Evolutionary conservation across 306 rosid species (phyloP), one percentile per base, ranked within the genome.

Genomic region (Ochetophila trinervis): DNA sequence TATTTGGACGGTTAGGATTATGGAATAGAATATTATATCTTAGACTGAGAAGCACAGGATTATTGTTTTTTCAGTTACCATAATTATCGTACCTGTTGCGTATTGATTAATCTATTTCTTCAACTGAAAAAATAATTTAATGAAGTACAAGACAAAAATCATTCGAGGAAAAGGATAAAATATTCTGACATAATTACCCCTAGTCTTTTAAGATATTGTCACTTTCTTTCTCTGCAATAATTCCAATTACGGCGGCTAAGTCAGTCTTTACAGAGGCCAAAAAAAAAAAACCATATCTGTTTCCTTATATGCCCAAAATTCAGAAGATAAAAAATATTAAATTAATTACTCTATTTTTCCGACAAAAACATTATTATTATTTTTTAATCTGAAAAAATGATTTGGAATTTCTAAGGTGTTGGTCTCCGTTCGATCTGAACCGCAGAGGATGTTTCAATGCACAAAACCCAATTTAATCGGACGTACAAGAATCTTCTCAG

Each of bases 401-500:
- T 7, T 40, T 40, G 45, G 45, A 27, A 27, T 27, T 27, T 2
- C 32, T 35, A 12, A 19, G 75, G 54, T 20, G 48, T 53, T 10
- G 4, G 49, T 7, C 22, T 64, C 71, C 7, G 34, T 44, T 37
- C 65, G 12, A 51, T 72, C 66, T 10, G 14, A 42, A 37, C 73
- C 76, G 27, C 18, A 7, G 8, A 13, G 47, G 18, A 53, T 60
- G 6, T 48, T 61, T 19, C 48, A 16, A 45, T 58, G 62, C 51
- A 32, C 66, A 64, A 45, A 60, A 30, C 66, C 59, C 57, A 36
- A 17, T 23, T 20, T 19, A 22, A 10, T 16, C 21, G 12, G 23
- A 53, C 50, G 52, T n/a, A 54, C 63, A 63, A n/a, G 74, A 74
- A 74, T 67, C 76, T 49, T 55, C 19, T 6, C 36, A 5, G 35